Evolutionary conservation across 495 filamentous ascomycete species (phyloP), one percentile per base, ranked within the genome.

Genomic region (Saxispiralis lemnorum): DNA sequence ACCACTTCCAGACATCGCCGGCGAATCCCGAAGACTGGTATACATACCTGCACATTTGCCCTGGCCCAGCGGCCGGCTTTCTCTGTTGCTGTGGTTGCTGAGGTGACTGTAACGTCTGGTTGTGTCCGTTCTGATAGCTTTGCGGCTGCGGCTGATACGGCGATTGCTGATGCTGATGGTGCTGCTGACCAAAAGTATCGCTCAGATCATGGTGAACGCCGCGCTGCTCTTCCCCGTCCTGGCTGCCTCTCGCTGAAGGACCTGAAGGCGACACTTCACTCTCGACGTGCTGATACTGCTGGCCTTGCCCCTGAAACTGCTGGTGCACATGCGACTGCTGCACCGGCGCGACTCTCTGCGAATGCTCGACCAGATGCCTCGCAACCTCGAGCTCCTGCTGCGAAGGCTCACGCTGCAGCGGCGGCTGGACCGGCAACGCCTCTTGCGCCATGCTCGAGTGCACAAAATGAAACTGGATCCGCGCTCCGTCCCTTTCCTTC

Each of bases 371-470:
- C 7, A 53, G 46, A 21, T 48, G 41, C 42, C 34, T 41, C 16
- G 50, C 50, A n/a, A 49, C 33, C 21, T 53, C 50, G 13, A 53
- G 38, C 14, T 53, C 50, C 46, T 53, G 37, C 40, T 52, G 35
- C 7, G 49, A 52, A 1, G 46, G 50, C 31, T 49, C 39, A 5
- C 46, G 41, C 11, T 43, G 21, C 42, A 44, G 11, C 20, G 7
- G 42, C 34, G 34, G 24, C 24, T 28, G 24, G 9, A 28, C 24
- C 9, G 24, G 9, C 24, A 28, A 28, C 24, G 24, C 24, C 9
- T 28, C 24, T 9, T 28, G 24, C 24, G 24, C 24, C 24, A 28
- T 28, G 5, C 24, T 28, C 24, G 24, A 5, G 5, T 4, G 4
- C 24, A 28, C 4, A 28, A 9, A 28, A 28, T 9, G n/a, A n/a